Evolutionary conservation across 805 yeast species (phyloP).

Genomic region (Lipomyces lipofer): DNA sequence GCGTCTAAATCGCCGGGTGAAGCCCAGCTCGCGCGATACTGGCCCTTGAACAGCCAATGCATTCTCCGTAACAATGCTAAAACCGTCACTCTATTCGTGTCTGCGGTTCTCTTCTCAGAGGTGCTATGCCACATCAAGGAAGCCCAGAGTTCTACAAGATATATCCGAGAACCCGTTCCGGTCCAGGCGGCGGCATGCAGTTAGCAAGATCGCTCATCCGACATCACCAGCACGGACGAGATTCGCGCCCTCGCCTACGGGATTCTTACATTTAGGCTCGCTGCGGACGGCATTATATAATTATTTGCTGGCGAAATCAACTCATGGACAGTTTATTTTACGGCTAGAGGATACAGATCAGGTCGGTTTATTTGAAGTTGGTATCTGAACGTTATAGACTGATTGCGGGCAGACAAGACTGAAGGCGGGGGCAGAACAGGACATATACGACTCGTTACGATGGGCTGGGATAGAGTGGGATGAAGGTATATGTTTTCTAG

Average conservation of each 20-base stretch:
- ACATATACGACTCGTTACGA: conserved; percentile 68
- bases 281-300: conserved; percentile 90
- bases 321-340: conserved; percentile 77
- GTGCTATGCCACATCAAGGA: too few relatives aligned
- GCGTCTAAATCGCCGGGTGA: too few relatives aligned
- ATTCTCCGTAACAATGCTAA: too few relatives aligned
- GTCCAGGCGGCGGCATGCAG: background rate
- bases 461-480: conserved; percentile 80
- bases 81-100: too few relatives aligned
- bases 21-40: too few relatives aligned
- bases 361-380: conserved; percentile 8
- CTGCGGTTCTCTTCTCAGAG: too few relatives aligned
- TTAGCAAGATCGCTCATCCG: conserved; percentile 11
- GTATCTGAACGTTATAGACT: background rate
- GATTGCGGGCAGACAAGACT: conserved; percentile 11
- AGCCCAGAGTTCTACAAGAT: background rate
- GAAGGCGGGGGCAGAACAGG: conserved; percentile 69
- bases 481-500: conserved; percentile 51
- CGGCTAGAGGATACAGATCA: conserved; percentile 94
- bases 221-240: conserved; percentile 63
- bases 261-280: conserved; percentile 90
- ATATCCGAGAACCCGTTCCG: background rate
- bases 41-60: too few relatives aligned
- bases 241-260: conserved; percentile 99
- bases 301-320: conserved; percentile 73